These are phyloP conservation scores for Proliferodiscus dingleyae DNA, from an alignment of 2,329 filamentous ascomycete genomes.

Conservation along the genomic window DNA sequence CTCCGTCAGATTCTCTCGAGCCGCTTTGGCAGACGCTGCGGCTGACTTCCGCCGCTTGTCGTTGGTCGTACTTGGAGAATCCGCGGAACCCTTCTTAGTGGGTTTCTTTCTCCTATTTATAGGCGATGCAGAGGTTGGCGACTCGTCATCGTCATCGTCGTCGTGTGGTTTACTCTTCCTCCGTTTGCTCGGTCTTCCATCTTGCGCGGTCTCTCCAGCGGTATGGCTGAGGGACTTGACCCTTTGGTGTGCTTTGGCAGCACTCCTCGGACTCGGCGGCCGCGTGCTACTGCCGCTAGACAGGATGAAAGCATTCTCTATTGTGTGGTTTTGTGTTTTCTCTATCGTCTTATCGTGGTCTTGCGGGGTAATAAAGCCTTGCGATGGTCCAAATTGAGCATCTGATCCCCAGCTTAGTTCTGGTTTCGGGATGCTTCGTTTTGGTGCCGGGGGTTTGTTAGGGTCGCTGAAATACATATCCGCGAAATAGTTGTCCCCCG, in stretches of 20 bases:
- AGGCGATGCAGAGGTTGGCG: constrained; percentile 33
- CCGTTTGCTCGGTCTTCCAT: constrained; percentile 46
- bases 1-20: constrained; percentile 63
- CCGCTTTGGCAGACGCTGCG: constrained; percentile 37
- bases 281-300: constrained; percentile 55
- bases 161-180: constrained; percentile 51
- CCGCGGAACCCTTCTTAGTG: constrained; percentile 22
- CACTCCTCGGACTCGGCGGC: constrained; percentile 48
- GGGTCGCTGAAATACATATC: constrained; percentile 27
- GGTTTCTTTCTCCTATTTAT: constrained; percentile 29
- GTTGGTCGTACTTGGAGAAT: constrained; percentile 21
- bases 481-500: constrained; percentile 21
- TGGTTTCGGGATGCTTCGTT: constrained; percentile 29
- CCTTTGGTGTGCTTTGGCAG: constrained; percentile 10
- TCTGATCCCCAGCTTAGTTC: constrained; percentile 64
- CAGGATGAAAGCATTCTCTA: constrained; percentile 51
- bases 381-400: constrained; percentile 51
- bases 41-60: constrained; percentile 48
- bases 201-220: constrained; percentile 31
- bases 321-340: constrained; percentile 48
- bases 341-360: constrained; percentile 54
- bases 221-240: constrained; percentile 16
- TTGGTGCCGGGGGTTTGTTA: constrained; percentile 11
- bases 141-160: constrained; percentile 38
- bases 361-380: constrained; percentile 54